Percentiles rank a stretch among this genome's conserved stretches.
These are phyloP conservation scores for Alternaria tenuissima DNA, from an alignment of 2,329 filamentous ascomycete species.

Conservation along the genomic window DNA sequence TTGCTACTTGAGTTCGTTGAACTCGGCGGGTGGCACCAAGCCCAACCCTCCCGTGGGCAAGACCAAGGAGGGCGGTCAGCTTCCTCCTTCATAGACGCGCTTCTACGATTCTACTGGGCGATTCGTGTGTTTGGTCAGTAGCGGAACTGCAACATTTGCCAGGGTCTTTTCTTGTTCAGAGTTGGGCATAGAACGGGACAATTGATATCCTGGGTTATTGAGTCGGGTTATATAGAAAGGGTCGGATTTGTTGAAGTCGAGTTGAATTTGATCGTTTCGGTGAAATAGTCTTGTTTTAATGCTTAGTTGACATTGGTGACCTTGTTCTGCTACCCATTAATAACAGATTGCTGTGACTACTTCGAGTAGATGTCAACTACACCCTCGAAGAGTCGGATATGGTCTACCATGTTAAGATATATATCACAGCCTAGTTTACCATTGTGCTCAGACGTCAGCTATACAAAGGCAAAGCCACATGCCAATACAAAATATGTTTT, in stretches of 20 bases:
- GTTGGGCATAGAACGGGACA: neutral
- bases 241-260: neutral
- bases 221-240: neutral
- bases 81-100: slow-evolving; percentile 35
- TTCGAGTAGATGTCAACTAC: neutral
- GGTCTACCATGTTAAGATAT: neutral
- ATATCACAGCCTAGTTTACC: neutral
- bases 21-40: slow-evolving; percentile 39
- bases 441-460: neutral
- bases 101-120: neutral
- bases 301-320: neutral
- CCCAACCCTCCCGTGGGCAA: slow-evolving; percentile 19
- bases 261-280: neutral
- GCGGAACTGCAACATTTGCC: neutral
- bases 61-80: slow-evolving; percentile 34
- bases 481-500: neutral
- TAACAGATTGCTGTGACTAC: neutral
- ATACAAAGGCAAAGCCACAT: neutral
- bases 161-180: neutral
- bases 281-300: neutral
- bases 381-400: neutral
- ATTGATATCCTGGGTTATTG: neutral
- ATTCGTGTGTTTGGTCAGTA: neutral
- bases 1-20: slow-evolving; percentile 53
- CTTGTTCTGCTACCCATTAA: neutral